These are phyloP conservation scores for Curvularia hawaiiensis DNA, from an alignment of 2,329 filamentous ascomycete species.

Conservation along the genomic window DNA sequence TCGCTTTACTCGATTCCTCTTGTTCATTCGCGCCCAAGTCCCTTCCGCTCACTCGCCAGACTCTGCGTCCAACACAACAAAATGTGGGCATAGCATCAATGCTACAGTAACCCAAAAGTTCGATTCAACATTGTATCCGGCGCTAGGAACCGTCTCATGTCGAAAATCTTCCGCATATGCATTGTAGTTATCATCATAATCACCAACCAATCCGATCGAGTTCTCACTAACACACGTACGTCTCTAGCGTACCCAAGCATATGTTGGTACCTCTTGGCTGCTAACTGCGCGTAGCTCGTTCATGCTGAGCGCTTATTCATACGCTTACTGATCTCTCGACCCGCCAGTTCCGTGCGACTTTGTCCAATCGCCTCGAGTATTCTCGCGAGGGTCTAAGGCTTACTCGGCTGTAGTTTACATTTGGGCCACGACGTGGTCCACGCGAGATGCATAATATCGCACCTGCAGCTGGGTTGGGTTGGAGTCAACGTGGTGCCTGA, in stretches of 20 bases:
- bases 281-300: slow-evolving; percentile 1
- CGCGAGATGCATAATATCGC: not conserved
- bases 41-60: not conserved
- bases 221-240: not conserved
- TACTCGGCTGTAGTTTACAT: not conserved
- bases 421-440: not conserved
- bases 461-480: not conserved
- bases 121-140: not conserved
- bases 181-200: not conserved
- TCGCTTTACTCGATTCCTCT: not conserved
- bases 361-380: not conserved
- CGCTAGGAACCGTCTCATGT: not conserved
- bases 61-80: not conserved
- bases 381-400: not conserved
- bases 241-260: not conserved
- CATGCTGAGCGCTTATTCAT: slow-evolving; percentile 15
- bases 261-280: not conserved
- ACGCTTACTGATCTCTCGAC: slow-evolving; percentile 9
- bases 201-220: not conserved
- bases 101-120: not conserved
- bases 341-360: slow-evolving; percentile 5
- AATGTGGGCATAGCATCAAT: not conserved
- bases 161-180: not conserved
- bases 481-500: slow-evolving; percentile 3
- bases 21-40: not conserved